Conservation (phyloP, 208 protist genomes). For the Angomonas deanei region DNA sequence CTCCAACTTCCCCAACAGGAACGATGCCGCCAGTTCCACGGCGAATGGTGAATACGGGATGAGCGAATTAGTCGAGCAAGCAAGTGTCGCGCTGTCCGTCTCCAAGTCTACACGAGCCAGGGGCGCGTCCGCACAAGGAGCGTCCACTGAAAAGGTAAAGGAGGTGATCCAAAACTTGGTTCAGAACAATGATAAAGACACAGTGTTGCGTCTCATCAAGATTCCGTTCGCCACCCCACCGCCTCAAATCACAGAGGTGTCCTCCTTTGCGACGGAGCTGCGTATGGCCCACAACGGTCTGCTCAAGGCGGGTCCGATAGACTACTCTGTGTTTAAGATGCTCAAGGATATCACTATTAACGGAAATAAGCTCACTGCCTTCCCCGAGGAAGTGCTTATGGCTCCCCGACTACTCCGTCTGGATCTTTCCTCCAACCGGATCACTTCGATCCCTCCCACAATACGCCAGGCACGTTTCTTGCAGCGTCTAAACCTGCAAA, state of each 20-base stretch:
- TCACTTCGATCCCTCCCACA: constrained; percentile 34
- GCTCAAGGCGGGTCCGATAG: constrained; percentile 12
- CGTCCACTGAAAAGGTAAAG: background rate
- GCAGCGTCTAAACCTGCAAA: constrained; percentile 52
- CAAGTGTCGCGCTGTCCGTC: background rate
- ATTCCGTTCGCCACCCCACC: constrained; percentile 16
- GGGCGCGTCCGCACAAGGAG: background rate
- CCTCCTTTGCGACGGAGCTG: constrained; percentile 15
- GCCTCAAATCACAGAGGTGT: constrained; percentile 18
- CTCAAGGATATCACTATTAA: constrained; percentile 54
- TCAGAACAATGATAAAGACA: constrained; percentile 3
- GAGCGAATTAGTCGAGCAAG: background rate
- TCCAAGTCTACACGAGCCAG: background rate
- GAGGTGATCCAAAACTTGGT: constrained; percentile 1
- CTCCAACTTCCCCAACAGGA: background rate
- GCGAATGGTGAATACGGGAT: background rate
- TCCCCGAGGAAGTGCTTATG: constrained; percentile 55
- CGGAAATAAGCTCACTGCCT: constrained; percentile 42
- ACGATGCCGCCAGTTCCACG: background rate
- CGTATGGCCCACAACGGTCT: constrained; percentile 43
- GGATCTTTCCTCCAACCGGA: constrained; percentile 72
- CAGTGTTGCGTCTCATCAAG: constrained; percentile 13
- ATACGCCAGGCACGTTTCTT: constrained; percentile 34
- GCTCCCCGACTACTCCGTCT: constrained; percentile 52
- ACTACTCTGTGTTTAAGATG: constrained; percentile 31